These are phyloP conservation scores for Metschnikowia proteae DNA, from an alignment of 805 yeast species.

Conservation along the genomic window DNA sequence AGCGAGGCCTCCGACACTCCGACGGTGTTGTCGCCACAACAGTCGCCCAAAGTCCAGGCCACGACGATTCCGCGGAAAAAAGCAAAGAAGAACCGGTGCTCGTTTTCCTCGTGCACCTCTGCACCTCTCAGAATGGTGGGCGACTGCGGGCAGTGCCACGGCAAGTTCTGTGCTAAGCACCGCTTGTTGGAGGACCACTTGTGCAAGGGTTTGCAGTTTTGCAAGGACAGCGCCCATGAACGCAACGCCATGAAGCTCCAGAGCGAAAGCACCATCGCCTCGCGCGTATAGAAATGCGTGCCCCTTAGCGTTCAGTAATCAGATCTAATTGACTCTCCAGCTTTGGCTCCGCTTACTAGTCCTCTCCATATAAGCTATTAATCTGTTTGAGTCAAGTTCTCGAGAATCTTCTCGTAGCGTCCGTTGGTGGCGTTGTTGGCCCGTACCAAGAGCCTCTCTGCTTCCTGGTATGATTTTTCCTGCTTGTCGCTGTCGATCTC, in stretches of 20 bases:
- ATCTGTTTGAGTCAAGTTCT: constrained; percentile 37
- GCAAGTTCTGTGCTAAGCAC: constrained; percentile 84
- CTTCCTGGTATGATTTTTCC: constrained; percentile 59
- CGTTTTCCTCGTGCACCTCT: constrained; percentile 58
- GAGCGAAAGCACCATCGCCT: constrained; percentile 76
- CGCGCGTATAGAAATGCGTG: constrained; percentile 11
- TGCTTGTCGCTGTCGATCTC: constrained; percentile 66
- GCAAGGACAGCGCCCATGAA: constrained; percentile 81
- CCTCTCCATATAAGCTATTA: background rate
- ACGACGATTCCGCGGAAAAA: constrained; percentile 22
- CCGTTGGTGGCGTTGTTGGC: constrained; percentile 84
- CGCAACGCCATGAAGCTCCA: constrained; percentile 79
- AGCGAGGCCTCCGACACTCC: constrained; percentile 27
- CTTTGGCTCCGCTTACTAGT: too few relatives aligned
- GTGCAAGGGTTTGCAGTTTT: constrained; percentile 71
- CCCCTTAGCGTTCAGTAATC: too few relatives aligned
- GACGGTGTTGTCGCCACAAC: constrained; percentile 17
- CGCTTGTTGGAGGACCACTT: constrained; percentile 80
- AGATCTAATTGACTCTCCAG: too few relatives aligned
- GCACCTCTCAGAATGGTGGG: constrained; percentile 69
- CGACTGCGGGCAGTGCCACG: constrained; percentile 78
- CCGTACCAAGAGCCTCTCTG: constrained; percentile 60
- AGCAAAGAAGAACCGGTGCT: constrained; percentile 45
- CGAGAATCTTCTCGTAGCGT: constrained; percentile 60
- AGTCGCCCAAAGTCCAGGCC: constrained; percentile 14